Evolutionary conservation across 306 rosid species (phyloP).

Genomic region (Argentina anserina): DNA sequence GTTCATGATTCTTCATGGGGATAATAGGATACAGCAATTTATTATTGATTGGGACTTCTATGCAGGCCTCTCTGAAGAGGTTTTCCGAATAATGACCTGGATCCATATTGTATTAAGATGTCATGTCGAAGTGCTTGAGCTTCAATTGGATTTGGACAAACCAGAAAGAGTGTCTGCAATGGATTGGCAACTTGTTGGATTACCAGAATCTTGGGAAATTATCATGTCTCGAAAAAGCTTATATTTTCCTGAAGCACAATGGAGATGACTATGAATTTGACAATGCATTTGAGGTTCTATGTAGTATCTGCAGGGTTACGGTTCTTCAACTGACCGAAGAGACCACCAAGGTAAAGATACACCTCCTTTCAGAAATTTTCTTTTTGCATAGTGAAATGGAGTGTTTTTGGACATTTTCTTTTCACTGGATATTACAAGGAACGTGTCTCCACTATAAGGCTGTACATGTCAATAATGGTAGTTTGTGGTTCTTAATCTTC

Average conservation of each 20-base stretch:
- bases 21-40: background rate
- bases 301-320: background rate
- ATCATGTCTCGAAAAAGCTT: background rate
- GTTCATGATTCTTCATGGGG: background rate
- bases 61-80: background rate
- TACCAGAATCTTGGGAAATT: background rate
- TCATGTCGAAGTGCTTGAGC: constrained; percentile 7
- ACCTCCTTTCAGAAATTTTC: too few relatives aligned
- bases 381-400: too few relatives aligned
- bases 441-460: too few relatives aligned
- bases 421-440: too few relatives aligned
- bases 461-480: too few relatives aligned
- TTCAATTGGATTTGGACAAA: too few relatives aligned
- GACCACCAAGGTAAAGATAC: background rate
- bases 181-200: background rate
- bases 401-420: too few relatives aligned
- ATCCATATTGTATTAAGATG: constrained; percentile 1
- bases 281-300: background rate
- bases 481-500: too few relatives aligned
- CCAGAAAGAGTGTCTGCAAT: background rate
- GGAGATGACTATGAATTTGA: background rate
- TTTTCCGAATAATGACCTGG: background rate
- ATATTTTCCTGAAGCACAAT: background rate
- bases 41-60: background rate
- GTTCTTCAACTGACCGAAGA: background rate